These are phyloP conservation scores for Dictyostelium firmibasis DNA, from an alignment of 78 protist species.

Conservation along the genomic window DNA sequence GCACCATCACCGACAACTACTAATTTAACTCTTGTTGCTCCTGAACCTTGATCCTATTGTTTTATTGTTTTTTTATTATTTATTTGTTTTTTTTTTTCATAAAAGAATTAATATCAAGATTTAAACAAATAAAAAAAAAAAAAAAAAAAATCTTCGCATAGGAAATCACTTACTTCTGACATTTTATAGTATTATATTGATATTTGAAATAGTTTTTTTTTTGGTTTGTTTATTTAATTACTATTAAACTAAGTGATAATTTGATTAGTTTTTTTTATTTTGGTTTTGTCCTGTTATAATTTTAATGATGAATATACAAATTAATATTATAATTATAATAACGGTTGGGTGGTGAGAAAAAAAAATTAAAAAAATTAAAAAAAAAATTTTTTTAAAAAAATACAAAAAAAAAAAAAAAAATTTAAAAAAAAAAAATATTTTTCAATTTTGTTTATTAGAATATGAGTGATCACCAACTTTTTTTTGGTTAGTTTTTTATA, in stretches of 20 bases:
- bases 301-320: not conserved
- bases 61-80: not conserved
- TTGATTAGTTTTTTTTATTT: not conserved
- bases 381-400: not conserved
- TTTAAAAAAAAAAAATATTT: too few relatives aligned
- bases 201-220: not conserved
- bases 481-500: too few relatives aligned
- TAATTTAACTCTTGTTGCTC: conserved; percentile 71
- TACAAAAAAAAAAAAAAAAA: too few relatives aligned
- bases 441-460: not conserved
- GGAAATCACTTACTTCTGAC: not conserved
- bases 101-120: not conserved
- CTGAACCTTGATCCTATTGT: conserved; percentile 58
- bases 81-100: not conserved
- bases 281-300: not conserved
- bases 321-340: not conserved
- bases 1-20: conserved; percentile 91
- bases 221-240: not conserved
- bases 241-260: not conserved
- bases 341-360: not conserved
- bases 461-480: not conserved
- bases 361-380: not conserved
- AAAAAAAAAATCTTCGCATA: not conserved
- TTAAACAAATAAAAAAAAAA: not conserved
- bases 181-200: not conserved